Evolutionary conservation across 805 yeast species (phyloP).

Genomic region (Hanseniaspora opuntiae): DNA sequence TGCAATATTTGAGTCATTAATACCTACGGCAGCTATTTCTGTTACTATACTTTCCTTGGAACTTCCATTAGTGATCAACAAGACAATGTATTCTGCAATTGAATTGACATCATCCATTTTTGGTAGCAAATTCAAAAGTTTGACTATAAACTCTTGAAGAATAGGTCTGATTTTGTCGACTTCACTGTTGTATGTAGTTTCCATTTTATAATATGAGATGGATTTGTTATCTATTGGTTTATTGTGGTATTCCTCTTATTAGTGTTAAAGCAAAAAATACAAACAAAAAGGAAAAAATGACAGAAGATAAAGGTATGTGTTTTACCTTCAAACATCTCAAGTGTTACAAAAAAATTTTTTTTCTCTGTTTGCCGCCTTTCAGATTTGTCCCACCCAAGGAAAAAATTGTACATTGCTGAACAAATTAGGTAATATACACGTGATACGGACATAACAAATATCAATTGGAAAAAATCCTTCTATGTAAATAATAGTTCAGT

Average conservation of each 20-base stretch:
- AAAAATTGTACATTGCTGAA: too few relatives aligned
- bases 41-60: slow-evolving; percentile 44
- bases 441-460: too few relatives aligned
- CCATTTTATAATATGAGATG: background rate
- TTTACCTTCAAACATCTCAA: too few relatives aligned
- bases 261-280: background rate
- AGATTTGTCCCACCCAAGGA: too few relatives aligned
- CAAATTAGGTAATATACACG: too few relatives aligned
- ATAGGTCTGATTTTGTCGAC: slow-evolving; percentile 2
- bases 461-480: too few relatives aligned
- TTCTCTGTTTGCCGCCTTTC: too few relatives aligned
- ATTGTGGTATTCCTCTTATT: background rate
- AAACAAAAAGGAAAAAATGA: background rate
- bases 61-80: slow-evolving; percentile 56
- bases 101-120: slow-evolving; percentile 37
- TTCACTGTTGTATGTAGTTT: background rate
- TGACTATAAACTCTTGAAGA: slow-evolving; percentile 12
- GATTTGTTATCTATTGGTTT: background rate
- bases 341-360: background rate
- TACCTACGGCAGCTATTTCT: slow-evolving; percentile 51
- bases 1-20: slow-evolving; percentile 48
- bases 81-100: slow-evolving; percentile 62
- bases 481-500: too few relatives aligned
- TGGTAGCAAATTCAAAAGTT: slow-evolving; percentile 11
- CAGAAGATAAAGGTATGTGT: too few relatives aligned